Base-by-base conservation (phyloP, 1,284 basidiomycete species). In the Pyrrhoderma noxium region DNA sequence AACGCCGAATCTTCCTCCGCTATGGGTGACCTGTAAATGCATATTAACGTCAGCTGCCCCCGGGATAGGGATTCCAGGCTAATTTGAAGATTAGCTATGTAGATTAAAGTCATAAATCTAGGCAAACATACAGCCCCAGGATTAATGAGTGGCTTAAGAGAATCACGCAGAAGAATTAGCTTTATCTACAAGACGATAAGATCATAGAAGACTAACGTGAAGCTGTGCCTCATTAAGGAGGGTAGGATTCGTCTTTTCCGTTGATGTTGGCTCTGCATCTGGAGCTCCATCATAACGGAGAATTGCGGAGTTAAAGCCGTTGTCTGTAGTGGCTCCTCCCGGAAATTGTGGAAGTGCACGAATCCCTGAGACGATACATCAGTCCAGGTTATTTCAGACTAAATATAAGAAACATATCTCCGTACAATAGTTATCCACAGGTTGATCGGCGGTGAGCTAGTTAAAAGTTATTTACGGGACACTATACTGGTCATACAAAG, bases 31-130 rank as follows among this genome's bases (percentile, higher is more conserved):
- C 56, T 27, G 68, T 56, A 48, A 62, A 57, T 19, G 19, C 40
- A 68, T 57, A 49, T 69, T 57, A 18, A 62, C 53, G 44, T 66
- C 70, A 2, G 67, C 70, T 45, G 64, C 66, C 2, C 65, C 72
- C 5, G 63, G 55, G 19, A 59, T 59, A 3, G 61, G 58, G 2
- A 47, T 36, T 1, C 68, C 71, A 2, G 70, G 70, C 13, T 65
- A 3, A 25, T 40, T 2, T n/a, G 4, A n/a, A 23, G 8, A n/a
- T 44, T 38, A 16, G 18, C 34, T 52, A 8, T 31, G 25, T 41
- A 14, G 13, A 27, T 4, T 14, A n/a, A 35, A 14, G 27, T 9
- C 3, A 3, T 23, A 14, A 34, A 16, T 11, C 7, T 14, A 36
- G 21, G 2, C 23, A 3, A 9, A 47, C 58, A 34, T 53, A 57